Conservation (phyloP, 768 basidiomycete genomes). For the Leccinum subtestaceum region DNA sequence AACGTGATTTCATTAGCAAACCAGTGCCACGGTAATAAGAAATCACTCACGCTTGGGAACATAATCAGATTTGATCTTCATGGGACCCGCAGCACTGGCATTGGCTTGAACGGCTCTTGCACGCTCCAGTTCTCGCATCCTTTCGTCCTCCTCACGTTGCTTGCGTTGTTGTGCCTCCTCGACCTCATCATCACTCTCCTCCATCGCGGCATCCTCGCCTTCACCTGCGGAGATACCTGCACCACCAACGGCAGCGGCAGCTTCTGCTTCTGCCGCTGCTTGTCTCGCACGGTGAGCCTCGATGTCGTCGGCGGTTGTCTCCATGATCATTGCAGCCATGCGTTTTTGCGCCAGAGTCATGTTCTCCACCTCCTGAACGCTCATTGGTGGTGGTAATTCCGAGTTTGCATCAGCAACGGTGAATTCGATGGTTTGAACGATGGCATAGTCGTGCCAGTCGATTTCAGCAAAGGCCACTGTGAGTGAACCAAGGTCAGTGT, state of each 20-base stretch:
- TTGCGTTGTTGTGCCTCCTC: conserved; percentile 57
- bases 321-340: conserved; percentile 98
- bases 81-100: conserved; percentile 72
- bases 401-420: conserved; percentile 87
- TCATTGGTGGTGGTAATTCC: conserved; percentile 96
- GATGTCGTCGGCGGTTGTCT: conserved; percentile 84
- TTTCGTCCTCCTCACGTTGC: conserved; percentile 67
- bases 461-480: conserved; percentile 92
- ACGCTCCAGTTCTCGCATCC: conserved; percentile 66
- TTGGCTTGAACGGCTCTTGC: conserved; percentile 80
- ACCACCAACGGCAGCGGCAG: conserved; percentile 72
- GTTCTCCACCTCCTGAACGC: conserved; percentile 87
- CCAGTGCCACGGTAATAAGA: not conserved
- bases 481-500: conserved; percentile 8
- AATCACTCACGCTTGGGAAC: conserved; percentile 80
- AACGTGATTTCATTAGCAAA: conserved; percentile 7
- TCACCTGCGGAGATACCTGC: conserved; percentile 45
- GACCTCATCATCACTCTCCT: conserved; percentile 86
- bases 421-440: conserved; percentile 97
- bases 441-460: conserved; percentile 99
- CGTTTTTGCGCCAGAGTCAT: conserved; percentile 97
- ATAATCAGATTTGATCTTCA: conserved; percentile 96
- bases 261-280: conserved; percentile 83
- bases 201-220: conserved; percentile 61
- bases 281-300: conserved; percentile 79